Evolutionary conservation across 208 protist species (phyloP).

Genomic region (Angomonas deanei): DNA sequence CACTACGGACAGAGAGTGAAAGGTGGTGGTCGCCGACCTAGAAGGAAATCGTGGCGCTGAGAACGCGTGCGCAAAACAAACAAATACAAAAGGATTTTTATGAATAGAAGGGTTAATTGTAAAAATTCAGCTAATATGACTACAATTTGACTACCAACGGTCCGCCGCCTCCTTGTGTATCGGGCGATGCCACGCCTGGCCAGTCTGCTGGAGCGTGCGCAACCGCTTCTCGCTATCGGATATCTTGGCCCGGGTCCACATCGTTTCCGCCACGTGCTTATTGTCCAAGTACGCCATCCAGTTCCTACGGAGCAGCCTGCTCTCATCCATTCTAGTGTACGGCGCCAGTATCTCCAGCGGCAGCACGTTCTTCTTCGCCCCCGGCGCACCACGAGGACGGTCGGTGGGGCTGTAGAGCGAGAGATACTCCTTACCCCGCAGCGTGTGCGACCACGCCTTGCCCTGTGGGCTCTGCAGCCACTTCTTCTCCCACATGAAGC

Average conservation of each 20-base stretch:
- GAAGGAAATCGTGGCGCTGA: background rate
- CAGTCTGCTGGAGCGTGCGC: conserved; percentile 66
- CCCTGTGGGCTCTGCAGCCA: conserved; percentile 67
- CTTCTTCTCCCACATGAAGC: conserved; percentile 56
- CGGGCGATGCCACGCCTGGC: conserved; percentile 84
- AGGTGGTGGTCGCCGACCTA: background rate
- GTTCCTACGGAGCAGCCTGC: conserved; percentile 68
- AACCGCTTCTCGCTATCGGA: conserved; percentile 75
- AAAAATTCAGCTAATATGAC: no score
- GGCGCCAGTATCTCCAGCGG: conserved; percentile 77
- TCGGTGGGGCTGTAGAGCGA: conserved; percentile 56
- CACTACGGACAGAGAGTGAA: background rate
- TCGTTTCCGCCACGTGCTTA: conserved; percentile 85
- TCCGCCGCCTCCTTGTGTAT: conserved; percentile 60
- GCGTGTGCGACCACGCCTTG: conserved; percentile 51
- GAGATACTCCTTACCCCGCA: conserved; percentile 84
- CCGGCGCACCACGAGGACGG: conserved; percentile 74
- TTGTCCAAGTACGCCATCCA: conserved; percentile 92
- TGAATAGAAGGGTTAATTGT: background rate
- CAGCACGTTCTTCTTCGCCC: conserved; percentile 57
- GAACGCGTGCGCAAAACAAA: background rate
- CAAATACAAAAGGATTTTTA: background rate
- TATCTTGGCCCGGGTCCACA: conserved; percentile 83
- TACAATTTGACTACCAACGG: conserved; percentile 44
- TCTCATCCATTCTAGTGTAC: conserved; percentile 90